Evolutionary conservation across 2,329 filamentous ascomycete genomes (phyloP).

Genomic region (Sporothrix inflata): DNA sequence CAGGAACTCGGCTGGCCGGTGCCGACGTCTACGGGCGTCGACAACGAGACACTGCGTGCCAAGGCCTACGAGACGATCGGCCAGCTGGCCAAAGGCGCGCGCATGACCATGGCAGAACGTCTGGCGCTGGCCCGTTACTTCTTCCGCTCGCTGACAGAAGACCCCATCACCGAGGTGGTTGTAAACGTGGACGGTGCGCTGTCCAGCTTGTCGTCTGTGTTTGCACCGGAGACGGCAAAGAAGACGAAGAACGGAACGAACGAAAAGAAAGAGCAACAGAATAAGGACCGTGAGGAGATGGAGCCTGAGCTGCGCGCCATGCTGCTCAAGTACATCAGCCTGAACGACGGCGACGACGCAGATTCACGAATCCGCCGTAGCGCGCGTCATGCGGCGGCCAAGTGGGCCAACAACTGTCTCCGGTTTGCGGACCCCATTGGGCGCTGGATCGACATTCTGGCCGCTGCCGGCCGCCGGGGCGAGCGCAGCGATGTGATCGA

Average conservation of each 20-base stretch:
- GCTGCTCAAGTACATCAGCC: slow-evolving; percentile 69
- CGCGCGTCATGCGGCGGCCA: slow-evolving; percentile 78
- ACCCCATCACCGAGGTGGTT: slow-evolving; percentile 73
- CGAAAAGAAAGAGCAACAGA: background rate
- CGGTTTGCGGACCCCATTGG: slow-evolving; percentile 77
- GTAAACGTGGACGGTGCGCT: slow-evolving; percentile 89
- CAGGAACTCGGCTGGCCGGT: slow-evolving; percentile 81
- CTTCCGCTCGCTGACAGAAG: slow-evolving; percentile 79
- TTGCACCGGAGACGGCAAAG: slow-evolving; percentile 38
- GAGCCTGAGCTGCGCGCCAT: slow-evolving; percentile 52
- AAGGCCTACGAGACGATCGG: slow-evolving; percentile 92
- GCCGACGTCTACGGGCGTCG: slow-evolving; percentile 53
- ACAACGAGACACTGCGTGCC: slow-evolving; percentile 70
- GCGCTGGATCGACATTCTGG: slow-evolving; percentile 87
- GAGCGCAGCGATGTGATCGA: slow-evolving; percentile 84
- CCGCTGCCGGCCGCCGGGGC: slow-evolving; percentile 66
- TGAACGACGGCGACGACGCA: slow-evolving; percentile 40
- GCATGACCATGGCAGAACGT: slow-evolving; percentile 55
- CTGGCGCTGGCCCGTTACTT: slow-evolving; percentile 69
- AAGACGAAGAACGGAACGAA: background rate
- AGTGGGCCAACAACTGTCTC: slow-evolving; percentile 88
- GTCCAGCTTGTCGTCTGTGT: slow-evolving; percentile 66
- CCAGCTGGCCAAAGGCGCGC: slow-evolving; percentile 69
- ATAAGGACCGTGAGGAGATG: slow-evolving; percentile 28
- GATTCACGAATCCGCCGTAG: slow-evolving; percentile 64